phyloP scores from a whole-genome alignment of 2,329 filamentous ascomycete genomes.

The Acrodontium crateriforme region DNA sequence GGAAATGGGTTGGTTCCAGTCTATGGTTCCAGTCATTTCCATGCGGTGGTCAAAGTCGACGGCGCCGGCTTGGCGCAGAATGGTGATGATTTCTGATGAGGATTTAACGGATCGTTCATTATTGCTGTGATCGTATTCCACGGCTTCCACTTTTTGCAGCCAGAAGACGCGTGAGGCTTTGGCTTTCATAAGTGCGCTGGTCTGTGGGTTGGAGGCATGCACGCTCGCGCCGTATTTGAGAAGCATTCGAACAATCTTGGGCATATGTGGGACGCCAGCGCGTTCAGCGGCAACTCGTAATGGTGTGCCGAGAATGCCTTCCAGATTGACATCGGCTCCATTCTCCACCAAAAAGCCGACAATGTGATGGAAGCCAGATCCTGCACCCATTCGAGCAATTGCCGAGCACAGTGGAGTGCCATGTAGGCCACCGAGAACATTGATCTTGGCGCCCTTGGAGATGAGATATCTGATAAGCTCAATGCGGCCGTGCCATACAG shows the following conservation, averaged over 20 bases:
- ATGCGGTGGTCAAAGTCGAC: too few species aligned
- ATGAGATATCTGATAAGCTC: constrained; percentile 5
- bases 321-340: constrained; percentile 9
- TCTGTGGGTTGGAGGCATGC: too few species aligned
- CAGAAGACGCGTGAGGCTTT: too few species aligned
- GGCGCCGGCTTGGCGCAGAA: too few species aligned
- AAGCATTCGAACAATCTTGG: constrained; percentile 17
- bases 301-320: constrained; percentile 5
- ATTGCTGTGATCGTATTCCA: too few species aligned
- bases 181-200: too few species aligned
- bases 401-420: constrained; percentile 19
- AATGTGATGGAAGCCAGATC: constrained; percentile 14
- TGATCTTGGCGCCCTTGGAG: constrained; percentile 10
- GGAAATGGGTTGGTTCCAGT: too few species aligned
- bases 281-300: constrained; percentile 8
- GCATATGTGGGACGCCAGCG: constrained; percentile 14
- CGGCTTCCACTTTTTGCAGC: too few species aligned
- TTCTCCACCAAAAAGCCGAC: constrained; percentile 17
- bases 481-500: constrained; percentile 4
- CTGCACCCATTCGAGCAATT: constrained; percentile 8
- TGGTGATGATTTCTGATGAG: too few species aligned
- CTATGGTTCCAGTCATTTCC: too few species aligned
- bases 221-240: constrained; percentile 16
- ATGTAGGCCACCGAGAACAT: constrained; percentile 8
- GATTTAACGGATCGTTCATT: too few species aligned